Percentiles rank a stretch among this genome's conserved stretches.
These are phyloP conservation scores for Dendrobium chrysotoxum DNA, from an alignment of 106 monocot genomes.

Conservation along the genomic window DNA sequence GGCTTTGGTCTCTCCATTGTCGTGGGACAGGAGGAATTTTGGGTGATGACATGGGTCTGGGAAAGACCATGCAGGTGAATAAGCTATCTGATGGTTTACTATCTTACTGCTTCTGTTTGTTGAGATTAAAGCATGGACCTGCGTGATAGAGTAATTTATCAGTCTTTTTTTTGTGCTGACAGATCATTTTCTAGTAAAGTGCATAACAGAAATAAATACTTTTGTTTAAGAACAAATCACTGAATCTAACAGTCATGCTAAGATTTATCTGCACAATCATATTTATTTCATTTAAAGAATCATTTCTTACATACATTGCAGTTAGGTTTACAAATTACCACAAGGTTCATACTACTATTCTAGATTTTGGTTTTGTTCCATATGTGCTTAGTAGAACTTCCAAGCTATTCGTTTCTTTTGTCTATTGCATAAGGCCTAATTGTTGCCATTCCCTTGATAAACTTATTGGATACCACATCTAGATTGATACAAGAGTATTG, in stretches of 20 bases:
- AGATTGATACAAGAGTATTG: neutral
- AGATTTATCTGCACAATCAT: neutral
- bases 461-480: neutral
- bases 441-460: neutral
- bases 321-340: neutral
- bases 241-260: neutral
- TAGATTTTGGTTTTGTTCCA: neutral
- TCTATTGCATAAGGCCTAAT: neutral
- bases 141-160: neutral
- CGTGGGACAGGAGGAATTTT: slow-evolving; percentile 73
- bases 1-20: slow-evolving; percentile 93
- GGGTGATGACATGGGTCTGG: slow-evolving; percentile 98
- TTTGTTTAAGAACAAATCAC: neutral
- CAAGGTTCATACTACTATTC: neutral
- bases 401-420: neutral
- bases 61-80: slow-evolving; percentile 98
- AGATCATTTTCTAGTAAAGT: neutral
- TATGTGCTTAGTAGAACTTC: neutral
- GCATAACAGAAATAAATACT: neutral
- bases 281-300: neutral
- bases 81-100: neutral
- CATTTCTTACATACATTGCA: neutral
- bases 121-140: neutral
- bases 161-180: neutral
- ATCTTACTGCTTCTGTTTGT: neutral